Evolutionary conservation across 1,139 yeast genomes (phyloP), one percentile per base, ranked within the genome.

Genomic region (Hanseniaspora gamundiae): DNA sequence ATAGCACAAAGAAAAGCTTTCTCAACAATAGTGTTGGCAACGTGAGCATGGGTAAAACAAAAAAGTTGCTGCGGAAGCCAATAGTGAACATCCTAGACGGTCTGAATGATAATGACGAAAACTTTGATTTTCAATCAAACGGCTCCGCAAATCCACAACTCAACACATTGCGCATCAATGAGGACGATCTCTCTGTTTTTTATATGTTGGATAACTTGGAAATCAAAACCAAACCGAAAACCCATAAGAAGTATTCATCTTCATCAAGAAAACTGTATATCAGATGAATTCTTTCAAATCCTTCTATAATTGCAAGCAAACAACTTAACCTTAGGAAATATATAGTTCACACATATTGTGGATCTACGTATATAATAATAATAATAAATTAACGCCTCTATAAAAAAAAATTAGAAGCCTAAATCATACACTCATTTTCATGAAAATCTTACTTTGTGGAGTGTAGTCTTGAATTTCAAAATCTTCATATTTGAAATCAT

Each of bases 401-500:
- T 27, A 31, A 16, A 29, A 17, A 44, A 24, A 19, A 31, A 36
- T 7, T 20, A 35, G 11, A 2, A 8, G 14, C 16, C 10, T 42
- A 24, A 58, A 6, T 51, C 60, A 69, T 46, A 78, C 80, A 51
- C 81, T 72, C 81, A 78, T 73, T 65, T 85, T 74, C 99, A 91
- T 91, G 54, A 82, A 85, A 52, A 91, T 88, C 48, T 79, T 78
- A 4, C 78, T 74, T 59, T 86, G 80, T 2, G 96, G 96, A 46
- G 82, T 70, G 61, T 91, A 91, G 45, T 76, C 85, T 2, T 68
- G 67, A 39, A 91, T 77, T 55, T 78, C 81, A 57, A 91, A 87
- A 62, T 91, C 98, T 48, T 87, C 96, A 54, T 68, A 83, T 53
- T 69, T 75, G 68, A 91, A 91, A 56, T 85, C 96, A 59, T 88